Evolutionary conservation across 495 filamentous ascomycete species (phyloP), one percentile per base, ranked within the genome.

Genomic region (Glarea lozoyensis): DNA sequence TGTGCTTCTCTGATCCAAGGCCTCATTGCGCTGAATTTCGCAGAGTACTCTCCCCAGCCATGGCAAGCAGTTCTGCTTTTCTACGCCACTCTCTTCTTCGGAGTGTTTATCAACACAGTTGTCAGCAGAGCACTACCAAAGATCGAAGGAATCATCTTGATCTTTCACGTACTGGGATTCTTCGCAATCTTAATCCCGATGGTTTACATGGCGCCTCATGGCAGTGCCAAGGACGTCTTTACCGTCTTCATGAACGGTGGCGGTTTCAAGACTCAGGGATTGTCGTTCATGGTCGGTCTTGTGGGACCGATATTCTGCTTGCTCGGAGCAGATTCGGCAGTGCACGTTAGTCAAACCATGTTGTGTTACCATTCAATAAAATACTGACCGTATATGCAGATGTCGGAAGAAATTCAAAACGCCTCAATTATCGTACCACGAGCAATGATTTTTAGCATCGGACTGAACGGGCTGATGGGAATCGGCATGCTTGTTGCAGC

Each of bases 41-140:
- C 64, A 1, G 40, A 52, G 1, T 75, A 72, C 46, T 47, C 22
- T 1, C 51, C 56, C 4, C 39, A 64, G 36, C 45, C 45, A 4
- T 77, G 68, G 68, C 70, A 76, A 13, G 67, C 60, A 6, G 68
- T 69, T 0, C 57, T 78, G 16, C 17, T 37, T 9, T 50, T 70
- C 10, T 40, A 57, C 5, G 52, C 67, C 2, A 60, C 62, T 13
- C 53, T 70, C 13, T 10, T 31, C 2, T 29, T 32, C 12, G 24
- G 18, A 12, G 24, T 29, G 3, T 32, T 36, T 21, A 44, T 64
- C 35, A 75, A 74, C 37, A 69, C 65, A 4, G 46, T 57, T 22
- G 46, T 59, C 1, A 62, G 63, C 4, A 54, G 59, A 5, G 45
- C 48, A n/a, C 56, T 75, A 2, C 67, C 68, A 1, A 60, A 59